Percentiles rank a stretch among this genome's conserved stretches.
Evolutionary conservation across 2,329 filamentous ascomycete genomes (phyloP).

Genomic region (Elsinoe australis): DNA sequence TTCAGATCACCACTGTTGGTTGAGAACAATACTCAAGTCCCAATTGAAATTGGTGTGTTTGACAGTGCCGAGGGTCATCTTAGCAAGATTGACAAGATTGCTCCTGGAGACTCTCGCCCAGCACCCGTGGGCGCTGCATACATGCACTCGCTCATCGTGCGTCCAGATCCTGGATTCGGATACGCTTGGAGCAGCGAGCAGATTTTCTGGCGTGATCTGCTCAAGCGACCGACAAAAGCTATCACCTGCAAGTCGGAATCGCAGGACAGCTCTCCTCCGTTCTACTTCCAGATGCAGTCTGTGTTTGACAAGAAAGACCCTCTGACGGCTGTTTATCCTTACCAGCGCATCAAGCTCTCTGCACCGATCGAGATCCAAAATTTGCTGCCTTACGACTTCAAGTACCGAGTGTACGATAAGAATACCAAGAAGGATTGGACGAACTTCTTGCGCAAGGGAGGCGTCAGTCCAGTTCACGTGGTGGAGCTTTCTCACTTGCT

Average conservation of each 20-base stretch:
- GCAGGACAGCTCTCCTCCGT: constrained; percentile 67
- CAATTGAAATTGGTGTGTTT: constrained; percentile 85
- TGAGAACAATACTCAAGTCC: constrained; percentile 95
- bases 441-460: constrained; percentile 93
- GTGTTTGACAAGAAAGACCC: constrained; percentile 78
- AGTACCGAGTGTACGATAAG: constrained; percentile 98
- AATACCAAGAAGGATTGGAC: constrained; percentile 99
- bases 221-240: constrained; percentile 76
- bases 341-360: constrained; percentile 87
- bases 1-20: constrained; percentile 84
- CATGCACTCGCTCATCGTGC: constrained; percentile 76
- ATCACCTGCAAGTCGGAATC: constrained; percentile 82
- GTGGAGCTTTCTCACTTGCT: constrained; percentile 92
- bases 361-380: constrained; percentile 94
- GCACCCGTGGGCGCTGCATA: constrained; percentile 88
- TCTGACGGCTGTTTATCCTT: constrained; percentile 74
- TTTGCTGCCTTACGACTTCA: constrained; percentile 92
- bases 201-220: constrained; percentile 85
- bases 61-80: constrained; percentile 80
- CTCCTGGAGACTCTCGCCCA: constrained; percentile 80
- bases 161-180: constrained; percentile 91
- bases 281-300: constrained; percentile 94
- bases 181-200: constrained; percentile 90
- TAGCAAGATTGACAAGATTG: constrained; percentile 95
- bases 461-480: constrained; percentile 93